Percentiles rank a stretch among this genome's conserved stretches.
phyloP scores from a whole-genome alignment of 495 filamentous ascomycete species.

The Penicillium ochrochloron region DNA sequence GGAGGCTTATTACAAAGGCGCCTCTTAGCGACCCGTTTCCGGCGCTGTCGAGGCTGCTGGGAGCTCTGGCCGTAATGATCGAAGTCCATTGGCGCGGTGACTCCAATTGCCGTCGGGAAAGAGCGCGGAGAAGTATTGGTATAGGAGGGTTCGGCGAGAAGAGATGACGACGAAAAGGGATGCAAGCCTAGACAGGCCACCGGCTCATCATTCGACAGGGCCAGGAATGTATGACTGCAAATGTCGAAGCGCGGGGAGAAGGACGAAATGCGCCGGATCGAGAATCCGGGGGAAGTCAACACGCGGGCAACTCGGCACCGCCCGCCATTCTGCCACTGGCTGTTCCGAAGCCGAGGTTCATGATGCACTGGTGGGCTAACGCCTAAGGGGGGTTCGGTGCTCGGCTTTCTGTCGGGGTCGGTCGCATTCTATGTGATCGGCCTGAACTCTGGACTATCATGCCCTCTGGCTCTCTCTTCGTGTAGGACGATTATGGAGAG shows the following conservation, averaged over 20 bases:
- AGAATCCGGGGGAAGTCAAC: constrained; percentile 40
- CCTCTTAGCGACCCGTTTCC: constrained; percentile 41
- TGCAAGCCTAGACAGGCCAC: constrained; percentile 12
- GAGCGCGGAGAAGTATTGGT: constrained; percentile 8
- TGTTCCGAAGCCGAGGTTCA: constrained; percentile 45
- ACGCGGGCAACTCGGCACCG: constrained; percentile 38
- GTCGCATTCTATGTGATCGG: not conserved
- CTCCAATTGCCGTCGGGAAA: constrained; percentile 36
- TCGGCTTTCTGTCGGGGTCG: constrained; percentile 8
- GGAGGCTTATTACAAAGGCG: constrained; percentile 59
- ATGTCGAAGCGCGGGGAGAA: constrained; percentile 19
- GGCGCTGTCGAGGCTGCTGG: constrained; percentile 49
- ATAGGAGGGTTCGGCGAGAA: not conserved
- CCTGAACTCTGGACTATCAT: not conserved
- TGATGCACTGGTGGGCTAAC: constrained; percentile 1
- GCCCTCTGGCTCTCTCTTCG: not conserved
- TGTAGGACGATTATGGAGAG: not conserved
- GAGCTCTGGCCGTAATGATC: constrained; percentile 41
- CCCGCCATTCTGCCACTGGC: constrained; percentile 40
- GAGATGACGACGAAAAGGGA: constrained; percentile 5
- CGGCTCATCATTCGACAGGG: constrained; percentile 17
- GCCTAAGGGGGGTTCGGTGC: not conserved
- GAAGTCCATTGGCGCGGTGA: constrained; percentile 42
- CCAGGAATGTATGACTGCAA: constrained; percentile 12
- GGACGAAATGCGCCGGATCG: constrained; percentile 23